Percentiles rank a stretch among this genome's conserved stretches.
Conservation (phyloP, 306 rosid genomes). For the Fragaria nilgerrensis region DNA sequence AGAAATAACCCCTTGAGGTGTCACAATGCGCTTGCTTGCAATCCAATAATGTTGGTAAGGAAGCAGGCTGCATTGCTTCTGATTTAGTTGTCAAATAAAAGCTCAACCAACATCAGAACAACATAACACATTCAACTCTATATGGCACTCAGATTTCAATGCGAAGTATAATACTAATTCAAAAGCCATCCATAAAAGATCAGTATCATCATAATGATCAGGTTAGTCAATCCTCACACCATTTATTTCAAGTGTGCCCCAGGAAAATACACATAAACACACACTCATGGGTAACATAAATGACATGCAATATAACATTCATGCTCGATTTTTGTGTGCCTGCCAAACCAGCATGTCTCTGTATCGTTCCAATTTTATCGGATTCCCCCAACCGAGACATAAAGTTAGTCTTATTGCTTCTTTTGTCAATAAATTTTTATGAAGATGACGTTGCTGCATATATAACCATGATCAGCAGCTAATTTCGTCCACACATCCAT, state of each 20-base stretch:
- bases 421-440: neutral
- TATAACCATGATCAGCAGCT: neutral
- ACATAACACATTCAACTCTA: neutral
- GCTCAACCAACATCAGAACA: neutral
- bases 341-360: neutral
- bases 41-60: constrained; percentile 72
- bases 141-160: neutral
- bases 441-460: neutral
- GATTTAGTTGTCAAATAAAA: constrained; percentile 24
- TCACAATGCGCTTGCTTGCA: constrained; percentile 80
- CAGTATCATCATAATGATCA: neutral
- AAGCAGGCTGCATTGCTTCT: constrained; percentile 60
- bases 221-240: neutral
- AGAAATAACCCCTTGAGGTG: constrained; percentile 75
- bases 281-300: neutral
- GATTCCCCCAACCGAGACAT: neutral
- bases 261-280: neutral
- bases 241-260: neutral
- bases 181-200: neutral
- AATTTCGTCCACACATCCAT: neutral
- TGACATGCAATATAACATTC: neutral
- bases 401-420: neutral
- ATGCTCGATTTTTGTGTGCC: neutral
- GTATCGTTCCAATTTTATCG: neutral
- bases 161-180: neutral